Evolutionary conservation across 805 yeast species (phyloP).

Genomic region (Pichia scutulata): DNA sequence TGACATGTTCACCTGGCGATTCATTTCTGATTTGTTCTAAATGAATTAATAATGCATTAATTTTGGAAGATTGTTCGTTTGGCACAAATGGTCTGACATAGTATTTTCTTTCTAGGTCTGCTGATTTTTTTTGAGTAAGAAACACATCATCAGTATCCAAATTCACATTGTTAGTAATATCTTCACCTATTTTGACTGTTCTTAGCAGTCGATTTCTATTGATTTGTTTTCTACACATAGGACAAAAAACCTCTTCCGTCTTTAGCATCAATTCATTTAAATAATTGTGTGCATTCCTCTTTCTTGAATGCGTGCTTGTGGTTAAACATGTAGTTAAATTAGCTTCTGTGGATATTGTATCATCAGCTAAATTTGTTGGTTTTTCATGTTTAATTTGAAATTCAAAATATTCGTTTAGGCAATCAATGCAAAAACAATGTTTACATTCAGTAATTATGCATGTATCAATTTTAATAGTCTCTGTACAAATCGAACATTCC

Average conservation of each 20-base stretch:
- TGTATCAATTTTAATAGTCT: slow-evolving; percentile 47
- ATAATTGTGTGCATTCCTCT: neutral
- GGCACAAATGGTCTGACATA: slow-evolving; percentile 39
- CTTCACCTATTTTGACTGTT: slow-evolving; percentile 19
- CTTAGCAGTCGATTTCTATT: slow-evolving; percentile 42
- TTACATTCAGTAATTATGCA: slow-evolving; percentile 63
- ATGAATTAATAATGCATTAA: slow-evolving; percentile 59
- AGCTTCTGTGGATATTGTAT: neutral
- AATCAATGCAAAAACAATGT: slow-evolving; percentile 69
- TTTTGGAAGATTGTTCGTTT: slow-evolving; percentile 58
- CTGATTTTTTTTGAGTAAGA: slow-evolving; percentile 5
- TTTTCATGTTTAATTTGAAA: slow-evolving; percentile 37
- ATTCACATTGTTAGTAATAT: neutral
- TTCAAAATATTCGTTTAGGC: slow-evolving; percentile 67
- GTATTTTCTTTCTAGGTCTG: slow-evolving; percentile 16
- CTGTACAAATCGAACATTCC: slow-evolving; percentile 82
- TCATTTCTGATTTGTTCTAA: slow-evolving; percentile 45
- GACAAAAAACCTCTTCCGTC: slow-evolving; percentile 50
- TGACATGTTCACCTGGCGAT: slow-evolving; percentile 61
- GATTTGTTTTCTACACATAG: slow-evolving; percentile 60
- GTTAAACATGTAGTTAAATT: neutral
- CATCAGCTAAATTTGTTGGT: neutral
- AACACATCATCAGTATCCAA: slow-evolving; percentile 1
- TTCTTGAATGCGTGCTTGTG: neutral
- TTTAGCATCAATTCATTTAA: slow-evolving; percentile 18